These are phyloP conservation scores for Senecio squalidus DNA, from an alignment of 140 eudicot genomes.

Conservation along the genomic window DNA sequence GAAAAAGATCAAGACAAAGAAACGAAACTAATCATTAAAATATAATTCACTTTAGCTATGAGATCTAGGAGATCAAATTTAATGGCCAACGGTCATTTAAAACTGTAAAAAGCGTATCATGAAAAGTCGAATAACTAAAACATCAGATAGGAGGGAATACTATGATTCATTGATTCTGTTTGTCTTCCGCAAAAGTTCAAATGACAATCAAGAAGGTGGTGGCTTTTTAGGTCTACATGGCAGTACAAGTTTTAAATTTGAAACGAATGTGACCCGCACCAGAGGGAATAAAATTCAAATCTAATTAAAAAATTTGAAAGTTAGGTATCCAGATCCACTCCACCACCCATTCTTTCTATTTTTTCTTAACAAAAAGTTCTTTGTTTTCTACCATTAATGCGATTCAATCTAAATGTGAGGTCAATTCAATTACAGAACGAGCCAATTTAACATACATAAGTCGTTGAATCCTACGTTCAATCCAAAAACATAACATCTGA, in stretches of 20 bases:
- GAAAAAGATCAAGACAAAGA: conserved; percentile 8
- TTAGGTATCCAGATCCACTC: conserved; percentile 30
- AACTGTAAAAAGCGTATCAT: background rate
- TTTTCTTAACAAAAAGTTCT: conserved; percentile 15
- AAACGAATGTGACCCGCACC: conserved; percentile 33
- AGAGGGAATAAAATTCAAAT: conserved; percentile 20
- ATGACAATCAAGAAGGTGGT: conserved; percentile 14
- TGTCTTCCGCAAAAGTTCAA: conserved; percentile 25
- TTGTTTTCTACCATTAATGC: conserved; percentile 18
- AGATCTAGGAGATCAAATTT: conserved; percentile 10
- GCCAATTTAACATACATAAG: conserved; percentile 8
- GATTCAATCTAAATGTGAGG: conserved; percentile 1
- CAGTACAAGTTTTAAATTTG: conserved; percentile 23
- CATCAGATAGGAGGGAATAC: conserved; percentile 19
- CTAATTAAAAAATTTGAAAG: conserved; percentile 16
- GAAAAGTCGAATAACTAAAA: conserved; percentile 6
- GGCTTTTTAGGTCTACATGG: conserved; percentile 20
- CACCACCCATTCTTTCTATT: too few species aligned
- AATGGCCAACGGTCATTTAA: conserved; percentile 13
- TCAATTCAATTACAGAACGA: background rate
- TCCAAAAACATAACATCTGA: too few species aligned
- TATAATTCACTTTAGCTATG: conserved; percentile 2
- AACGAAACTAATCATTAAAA: conserved; percentile 6
- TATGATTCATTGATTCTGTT: conserved; percentile 25
- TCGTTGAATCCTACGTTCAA: background rate